A percentile compares a stretch with the other conserved stretches of the same genome.
These are phyloP conservation scores for Colletotrichum sp. DNA, from an alignment of 2,329 filamentous ascomycete species.

Conservation along the genomic window DNA sequence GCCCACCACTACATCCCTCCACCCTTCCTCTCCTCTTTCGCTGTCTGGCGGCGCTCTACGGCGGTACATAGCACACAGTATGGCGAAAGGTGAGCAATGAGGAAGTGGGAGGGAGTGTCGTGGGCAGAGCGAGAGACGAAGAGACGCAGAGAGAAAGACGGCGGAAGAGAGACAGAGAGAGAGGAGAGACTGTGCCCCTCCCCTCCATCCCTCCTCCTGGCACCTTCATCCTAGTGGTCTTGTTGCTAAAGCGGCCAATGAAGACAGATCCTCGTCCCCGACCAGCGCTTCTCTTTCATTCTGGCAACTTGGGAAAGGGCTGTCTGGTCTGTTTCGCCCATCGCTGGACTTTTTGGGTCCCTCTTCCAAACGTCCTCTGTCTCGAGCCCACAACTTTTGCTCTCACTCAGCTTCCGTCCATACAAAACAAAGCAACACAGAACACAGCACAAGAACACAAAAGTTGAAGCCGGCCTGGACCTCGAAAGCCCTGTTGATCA, in stretches of 20 bases:
- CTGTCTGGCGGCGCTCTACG: background rate
- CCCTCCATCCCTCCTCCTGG: conserved; percentile 16
- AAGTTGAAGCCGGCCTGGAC: conserved; percentile 15
- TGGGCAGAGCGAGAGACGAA: background rate
- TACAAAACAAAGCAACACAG: conserved; percentile 1
- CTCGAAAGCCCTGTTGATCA: conserved; percentile 15
- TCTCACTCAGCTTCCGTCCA: conserved; percentile 4
- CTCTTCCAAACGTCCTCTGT: conserved; percentile 8
- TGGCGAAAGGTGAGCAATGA: background rate
- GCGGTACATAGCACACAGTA: background rate
- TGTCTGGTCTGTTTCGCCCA: conserved; percentile 17
- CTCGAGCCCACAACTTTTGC: conserved; percentile 18
- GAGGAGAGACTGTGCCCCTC: background rate
- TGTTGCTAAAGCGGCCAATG: conserved; percentile 8
- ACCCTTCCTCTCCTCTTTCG: conserved; percentile 5
- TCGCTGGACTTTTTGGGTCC: conserved; percentile 9
- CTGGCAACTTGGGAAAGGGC: conserved; percentile 7
- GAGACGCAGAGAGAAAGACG: background rate
- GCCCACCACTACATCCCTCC: conserved; percentile 3
- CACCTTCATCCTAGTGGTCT: conserved; percentile 15
- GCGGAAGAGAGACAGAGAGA: background rate
- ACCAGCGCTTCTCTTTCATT: conserved; percentile 14
- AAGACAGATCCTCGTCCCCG: conserved; percentile 12
- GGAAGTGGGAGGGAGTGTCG: background rate
- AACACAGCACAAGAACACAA: background rate